Base-by-base conservation (phyloP, 1,284 basidiomycete genomes). In the Apiotrichum siamense region DNA sequence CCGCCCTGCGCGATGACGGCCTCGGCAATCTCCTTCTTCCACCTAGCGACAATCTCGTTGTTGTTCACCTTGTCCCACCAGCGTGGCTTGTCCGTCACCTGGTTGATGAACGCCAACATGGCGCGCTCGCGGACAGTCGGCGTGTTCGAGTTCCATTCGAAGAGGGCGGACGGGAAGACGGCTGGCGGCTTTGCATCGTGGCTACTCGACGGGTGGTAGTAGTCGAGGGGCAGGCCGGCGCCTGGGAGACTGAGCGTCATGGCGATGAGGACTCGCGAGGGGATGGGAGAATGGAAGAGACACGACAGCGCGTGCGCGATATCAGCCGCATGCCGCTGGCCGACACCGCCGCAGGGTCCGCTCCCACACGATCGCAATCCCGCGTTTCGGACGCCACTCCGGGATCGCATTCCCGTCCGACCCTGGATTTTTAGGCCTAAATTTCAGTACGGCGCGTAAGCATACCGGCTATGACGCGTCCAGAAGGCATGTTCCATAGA, bases 11-110 rank as follows among this genome's bases (percentile, higher is more conserved):
- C 11, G 13, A 12, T 18, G 17, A 35, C 38, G 15, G 39, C 6
- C 17, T 31, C 37, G 4, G 21, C 27, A 0, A 46, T n/a, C 38
- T 55, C 53, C 26, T 47, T 31, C 25, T 25, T 37, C 53, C 53
- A 55, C 46, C 51, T 55, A 31, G 40, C 41, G 11, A 48, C 42
- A 39, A 55, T 55, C n/a, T 29, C 20, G 17, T 51, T 40, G 45
- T 55, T 43, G 17, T 10, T 5, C 17, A 51, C 45, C 27, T 55
- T 55, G 41, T 11, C 10, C 18, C 39, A 24, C 53, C 53, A 55
- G 7, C 29, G 41, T 2, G 49, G 45, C 46, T 55, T 55, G 31
- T 55, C 53, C 12, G 53, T 50, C 31, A 55, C 26, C 13, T n/a
- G 15, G 53, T 50, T 38, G 24, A 55, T 45, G 37, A 55, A 33